Percentiles rank a stretch among this genome's conserved stretches.
These are phyloP conservation scores for Harringtonia lauricola DNA, from an alignment of 2,329 filamentous ascomycete species.

Conservation along the genomic window DNA sequence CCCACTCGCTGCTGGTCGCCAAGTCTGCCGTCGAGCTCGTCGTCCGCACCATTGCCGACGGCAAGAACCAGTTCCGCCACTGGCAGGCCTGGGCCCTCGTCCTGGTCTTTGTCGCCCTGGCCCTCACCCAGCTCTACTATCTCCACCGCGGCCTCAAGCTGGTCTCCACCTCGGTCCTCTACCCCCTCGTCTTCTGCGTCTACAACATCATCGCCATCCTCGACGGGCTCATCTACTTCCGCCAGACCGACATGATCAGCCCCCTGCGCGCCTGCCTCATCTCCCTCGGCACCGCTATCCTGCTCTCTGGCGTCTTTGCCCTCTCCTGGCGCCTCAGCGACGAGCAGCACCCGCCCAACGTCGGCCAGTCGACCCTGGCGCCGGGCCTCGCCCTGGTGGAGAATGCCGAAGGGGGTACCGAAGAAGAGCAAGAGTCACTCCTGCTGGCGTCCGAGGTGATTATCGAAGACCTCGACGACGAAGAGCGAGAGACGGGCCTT, in stretches of 20 bases:
- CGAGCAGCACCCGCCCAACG: slow-evolving; percentile 51
- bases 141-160: slow-evolving; percentile 88
- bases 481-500: slow-evolving; percentile 10
- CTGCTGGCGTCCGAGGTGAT: slow-evolving; percentile 31
- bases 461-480: slow-evolving; percentile 21
- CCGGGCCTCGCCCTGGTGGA: slow-evolving; percentile 77
- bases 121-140: slow-evolving; percentile 87
- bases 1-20: slow-evolving; percentile 83
- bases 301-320: slow-evolving; percentile 79
- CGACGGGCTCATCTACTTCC: slow-evolving; percentile 94
- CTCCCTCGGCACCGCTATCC: slow-evolving; percentile 72
- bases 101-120: slow-evolving; percentile 66
- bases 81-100: slow-evolving; percentile 95
- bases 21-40: slow-evolving; percentile 95
- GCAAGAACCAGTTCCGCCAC: slow-evolving; percentile 84
- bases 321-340: slow-evolving; percentile 89
- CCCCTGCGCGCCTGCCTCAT: slow-evolving; percentile 70
- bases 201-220: slow-evolving; percentile 99
- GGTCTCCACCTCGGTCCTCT: slow-evolving; percentile 89
- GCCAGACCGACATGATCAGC: slow-evolving; percentile 71
- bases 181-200: slow-evolving; percentile 94
- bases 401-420: slow-evolving; percentile 45
- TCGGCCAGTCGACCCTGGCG: slow-evolving; percentile 58
- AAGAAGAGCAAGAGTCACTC: slow-evolving; percentile 40
- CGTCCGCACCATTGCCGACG: slow-evolving; percentile 73